A percentile compares a stretch with the other conserved stretches of the same genome.
Conservation (phyloP, 2,329 filamentous ascomycete genomes). For the Sclerotinia nivalis region DNA sequence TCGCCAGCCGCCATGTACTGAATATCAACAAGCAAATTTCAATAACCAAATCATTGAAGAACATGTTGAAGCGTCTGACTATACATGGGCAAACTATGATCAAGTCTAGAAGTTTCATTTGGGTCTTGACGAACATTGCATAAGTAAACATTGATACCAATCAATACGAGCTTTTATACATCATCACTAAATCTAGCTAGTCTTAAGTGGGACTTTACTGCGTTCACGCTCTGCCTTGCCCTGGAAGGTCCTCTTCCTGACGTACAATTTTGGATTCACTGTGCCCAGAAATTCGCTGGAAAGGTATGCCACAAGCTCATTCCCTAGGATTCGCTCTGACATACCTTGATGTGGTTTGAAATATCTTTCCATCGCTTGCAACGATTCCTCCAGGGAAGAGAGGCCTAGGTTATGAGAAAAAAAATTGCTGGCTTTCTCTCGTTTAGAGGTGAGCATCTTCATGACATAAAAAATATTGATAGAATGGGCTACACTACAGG, state of each 20-base stretch:
- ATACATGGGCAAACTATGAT: background rate
- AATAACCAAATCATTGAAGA: background rate
- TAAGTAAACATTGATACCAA: background rate
- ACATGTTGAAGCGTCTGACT: background rate
- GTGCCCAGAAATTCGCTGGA: background rate
- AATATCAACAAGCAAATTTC: background rate
- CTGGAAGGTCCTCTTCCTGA: background rate
- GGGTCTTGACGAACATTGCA: background rate
- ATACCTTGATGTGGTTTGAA: background rate
- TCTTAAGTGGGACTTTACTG: background rate
- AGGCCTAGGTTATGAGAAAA: background rate
- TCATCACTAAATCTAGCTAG: background rate
- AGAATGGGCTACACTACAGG: background rate
- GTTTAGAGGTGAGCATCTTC: background rate
- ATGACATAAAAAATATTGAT: background rate
- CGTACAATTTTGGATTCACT: background rate
- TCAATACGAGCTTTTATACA: background rate
- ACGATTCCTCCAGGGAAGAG: background rate
- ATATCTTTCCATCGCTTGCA: too few species aligned
- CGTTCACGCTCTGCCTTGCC: background rate
- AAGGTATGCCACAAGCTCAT: background rate
- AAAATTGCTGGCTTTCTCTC: background rate
- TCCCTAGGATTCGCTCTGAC: background rate
- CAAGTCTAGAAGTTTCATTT: background rate
- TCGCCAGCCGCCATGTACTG: background rate